Base-by-base conservation (phyloP, 805 yeast genomes). In the Myxozyma geophila region DNA sequence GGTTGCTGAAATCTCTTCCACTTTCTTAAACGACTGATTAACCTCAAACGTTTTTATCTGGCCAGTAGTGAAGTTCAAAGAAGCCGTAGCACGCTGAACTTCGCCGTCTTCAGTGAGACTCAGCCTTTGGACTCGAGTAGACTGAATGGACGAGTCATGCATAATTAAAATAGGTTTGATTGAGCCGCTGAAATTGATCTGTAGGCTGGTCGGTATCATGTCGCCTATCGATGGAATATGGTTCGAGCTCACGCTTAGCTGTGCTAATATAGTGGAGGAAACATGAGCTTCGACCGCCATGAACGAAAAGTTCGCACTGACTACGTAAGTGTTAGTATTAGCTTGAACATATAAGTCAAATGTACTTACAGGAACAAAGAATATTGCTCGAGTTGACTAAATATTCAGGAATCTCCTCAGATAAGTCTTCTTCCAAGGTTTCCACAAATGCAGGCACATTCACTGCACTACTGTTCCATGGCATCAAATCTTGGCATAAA, bases 41-140 rank as follows among this genome's bases (percentile, higher is more conserved):
- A 74, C 49, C 63, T 76, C 72, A 60, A 76, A 74, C 1, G 72
- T 71, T 10, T 59, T 64, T 4, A 69, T 56, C 35, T 55, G 61
- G 7, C 62, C 64, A 7, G 69, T 57, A 0, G 21, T 50, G 58
- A 75, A 73, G 2, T 23, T 48, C 23, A 75, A 66, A 33, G 69
- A 60, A 7, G 70, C 72, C 17, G 46, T 51, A 4, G 59, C 66
- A 8, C 58, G 21, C 6, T 51, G 51, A n/a, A 13, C 13, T n/a
- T 61, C 61, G 10, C 19, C 60, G 4, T 36, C 60, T 6, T 60
- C 66, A 7, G 7, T 9, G 9, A 43, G 44, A 6, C 58, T 48
- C 6, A 66, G n/a, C 23, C 35, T 37, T 40, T 52, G 51, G 7
- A 58, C 43, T 19, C 60, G 46, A 6, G 35, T 10, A 9, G 19